phyloP scores from a whole-genome alignment of 805 yeast genomes.

The Candida ipomoeae region DNA sequence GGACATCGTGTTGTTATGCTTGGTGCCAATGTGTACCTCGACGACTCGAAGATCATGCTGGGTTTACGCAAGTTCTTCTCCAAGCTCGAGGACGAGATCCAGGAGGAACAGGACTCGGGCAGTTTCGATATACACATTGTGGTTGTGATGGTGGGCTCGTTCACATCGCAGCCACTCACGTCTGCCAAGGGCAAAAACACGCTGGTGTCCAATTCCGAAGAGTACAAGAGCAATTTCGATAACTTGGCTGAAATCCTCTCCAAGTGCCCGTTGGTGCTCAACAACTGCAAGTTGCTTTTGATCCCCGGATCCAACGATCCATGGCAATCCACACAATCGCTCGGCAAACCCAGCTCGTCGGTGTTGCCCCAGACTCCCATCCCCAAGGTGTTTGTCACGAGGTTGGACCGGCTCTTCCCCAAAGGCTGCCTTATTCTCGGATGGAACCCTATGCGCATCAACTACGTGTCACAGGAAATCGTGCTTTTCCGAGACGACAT shows the following conservation, averaged over 20 bases:
- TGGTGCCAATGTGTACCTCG: slow-evolving; percentile 72
- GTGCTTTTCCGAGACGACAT: slow-evolving; percentile 70
- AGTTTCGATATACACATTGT: slow-evolving; percentile 48
- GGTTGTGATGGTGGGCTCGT: slow-evolving; percentile 80
- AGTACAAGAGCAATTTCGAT: slow-evolving; percentile 69
- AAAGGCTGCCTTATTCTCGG: slow-evolving; percentile 30
- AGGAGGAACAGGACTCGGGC: slow-evolving; percentile 35
- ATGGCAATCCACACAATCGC: slow-evolving; percentile 71
- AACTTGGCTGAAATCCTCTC: slow-evolving; percentile 62
- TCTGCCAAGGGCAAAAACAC: slow-evolving; percentile 49
- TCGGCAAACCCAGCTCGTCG: slow-evolving; percentile 45
- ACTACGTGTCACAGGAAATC: slow-evolving; percentile 81
- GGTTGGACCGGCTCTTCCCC: slow-evolving; percentile 51
- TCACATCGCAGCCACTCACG: slow-evolving; percentile 61
- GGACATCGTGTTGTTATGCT: slow-evolving; percentile 62
- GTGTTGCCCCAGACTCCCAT: slow-evolving; percentile 61
- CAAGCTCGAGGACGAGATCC: slow-evolving; percentile 39
- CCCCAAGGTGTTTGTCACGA: slow-evolving; percentile 66
- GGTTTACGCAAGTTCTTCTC: slow-evolving; percentile 62
- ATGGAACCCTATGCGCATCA: slow-evolving; percentile 77
- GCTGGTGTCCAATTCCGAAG: slow-evolving; percentile 47
- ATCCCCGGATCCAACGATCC: slow-evolving; percentile 93
- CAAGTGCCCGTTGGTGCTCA: slow-evolving; percentile 51
- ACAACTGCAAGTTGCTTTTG: slow-evolving; percentile 57
- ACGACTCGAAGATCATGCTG: slow-evolving; percentile 53